Evolutionary conservation across 2,329 filamentous ascomycete genomes (phyloP).

Genomic region (Paradendryphiella salina): DNA sequence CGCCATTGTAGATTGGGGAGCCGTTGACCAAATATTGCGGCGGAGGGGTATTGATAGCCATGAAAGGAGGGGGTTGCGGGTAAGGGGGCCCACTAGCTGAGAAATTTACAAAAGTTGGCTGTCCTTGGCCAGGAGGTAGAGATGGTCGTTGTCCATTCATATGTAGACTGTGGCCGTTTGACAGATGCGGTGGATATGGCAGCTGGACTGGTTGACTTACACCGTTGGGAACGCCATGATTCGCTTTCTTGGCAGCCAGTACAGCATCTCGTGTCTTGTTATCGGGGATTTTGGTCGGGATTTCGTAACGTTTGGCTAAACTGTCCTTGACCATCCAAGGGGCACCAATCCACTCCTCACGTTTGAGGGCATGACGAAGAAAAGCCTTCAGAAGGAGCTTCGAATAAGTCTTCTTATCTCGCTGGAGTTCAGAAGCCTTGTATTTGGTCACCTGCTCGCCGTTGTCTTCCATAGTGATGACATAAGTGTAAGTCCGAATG

Average conservation of each 20-base stretch:
- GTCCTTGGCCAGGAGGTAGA: conserved; percentile 27
- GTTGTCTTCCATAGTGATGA: conserved; percentile 39
- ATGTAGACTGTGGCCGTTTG: conserved; percentile 26
- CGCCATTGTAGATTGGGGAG: conserved; percentile 9
- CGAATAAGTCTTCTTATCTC: conserved; percentile 89
- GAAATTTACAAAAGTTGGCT: conserved; percentile 55
- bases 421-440: conserved; percentile 65
- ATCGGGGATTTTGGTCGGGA: conserved; percentile 79
- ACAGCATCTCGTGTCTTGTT: conserved; percentile 43
- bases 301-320: conserved; percentile 80
- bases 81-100: conserved; percentile 60
- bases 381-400: conserved; percentile 93
- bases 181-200: conserved; percentile 19
- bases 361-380: conserved; percentile 89
- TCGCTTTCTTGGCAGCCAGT: conserved; percentile 63
- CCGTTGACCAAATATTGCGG: conserved; percentile 10
- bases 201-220: conserved; percentile 33
- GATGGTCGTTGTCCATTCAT: conserved; percentile 26
- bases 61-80: conserved; percentile 58
- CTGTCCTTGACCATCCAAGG: conserved; percentile 93
- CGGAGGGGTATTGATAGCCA: conserved; percentile 6
- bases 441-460: conserved; percentile 54
- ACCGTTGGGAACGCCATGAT: conserved; percentile 53
- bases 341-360: conserved; percentile 93
- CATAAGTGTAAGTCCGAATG: conserved; percentile 39